Base-by-base conservation (phyloP, 192 early-diverging fungal genomes). In the Rhizoclosmatium globosum region DNA sequence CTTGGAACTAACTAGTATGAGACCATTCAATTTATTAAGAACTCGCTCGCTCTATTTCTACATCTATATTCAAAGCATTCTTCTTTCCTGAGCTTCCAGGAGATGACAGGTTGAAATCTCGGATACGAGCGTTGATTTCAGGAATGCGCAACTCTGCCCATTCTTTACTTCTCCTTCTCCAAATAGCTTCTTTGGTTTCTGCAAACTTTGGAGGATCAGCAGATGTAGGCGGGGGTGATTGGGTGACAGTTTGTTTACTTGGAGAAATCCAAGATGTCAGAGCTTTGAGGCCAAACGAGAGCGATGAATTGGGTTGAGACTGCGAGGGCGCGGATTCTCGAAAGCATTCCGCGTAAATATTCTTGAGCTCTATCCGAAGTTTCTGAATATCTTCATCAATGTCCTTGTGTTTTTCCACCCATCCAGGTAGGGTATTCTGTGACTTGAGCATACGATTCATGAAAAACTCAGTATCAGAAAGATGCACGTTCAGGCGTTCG, bases 381-480 rank as follows among this genome's bases (percentile, higher is more conserved):
- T 69, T 80, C 23, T 11, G 66, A 2, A 65, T 81, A 39, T 86
- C 85, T 43, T 50, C 75, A 38, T 83, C 81, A 46, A 85, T 76
- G 9, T 85, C 83, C 50, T 81, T 69, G 11, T 62, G 74, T 38
- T 74, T 17, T 46, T 82, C 82, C 7, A 86, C 65, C 81, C 83
- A 86, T 15, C 45, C 68, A 2, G 83, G 83, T 17, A 68, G 58
- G 62, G 77, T 53, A 17, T 84, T 84, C 73, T 86, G 85, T 4
- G 77, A 41, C 72, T 84, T 85, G 42, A 85, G 13, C 66, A 85
- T 79, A 13, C 74, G 62, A 65, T 86, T 81, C 81, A 86, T 76
- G 48, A 81, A 72, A 17, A 78, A 62, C 44, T 82, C 81, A 2
- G 83, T 83, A 39, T 69, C 81, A 6, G 73, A 72, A 6, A 85